These are phyloP conservation scores for Penicillium tannophilum DNA, from an alignment of 495 filamentous ascomycete genomes.

Conservation along the genomic window DNA sequence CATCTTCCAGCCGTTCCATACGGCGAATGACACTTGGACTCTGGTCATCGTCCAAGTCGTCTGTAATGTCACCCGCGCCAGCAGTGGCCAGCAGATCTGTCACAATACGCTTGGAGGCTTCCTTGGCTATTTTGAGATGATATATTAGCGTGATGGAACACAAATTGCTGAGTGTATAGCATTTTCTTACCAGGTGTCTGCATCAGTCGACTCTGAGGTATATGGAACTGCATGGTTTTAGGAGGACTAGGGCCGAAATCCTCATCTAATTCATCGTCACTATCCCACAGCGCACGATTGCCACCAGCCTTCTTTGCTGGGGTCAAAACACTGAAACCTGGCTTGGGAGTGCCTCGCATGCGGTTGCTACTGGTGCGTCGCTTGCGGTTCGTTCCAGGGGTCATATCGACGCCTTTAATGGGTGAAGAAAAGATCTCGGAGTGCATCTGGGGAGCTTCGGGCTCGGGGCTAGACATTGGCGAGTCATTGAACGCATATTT, in stretches of 20 bases:
- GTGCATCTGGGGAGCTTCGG: conserved; percentile 77
- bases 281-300: conserved; percentile 59
- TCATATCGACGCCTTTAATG: conserved; percentile 32
- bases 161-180: neutral
- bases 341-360: conserved; percentile 52
- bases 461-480: conserved; percentile 75
- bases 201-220: conserved; percentile 82
- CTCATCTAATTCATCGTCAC: conserved; percentile 61
- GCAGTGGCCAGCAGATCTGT: conserved; percentile 87
- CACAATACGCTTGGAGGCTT: conserved; percentile 91
- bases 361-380: conserved; percentile 38
- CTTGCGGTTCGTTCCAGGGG: conserved; percentile 41
- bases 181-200: conserved; percentile 78
- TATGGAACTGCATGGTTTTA: conserved; percentile 95
- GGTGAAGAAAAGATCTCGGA: conserved; percentile 87
- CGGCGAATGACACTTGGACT: conserved; percentile 77
- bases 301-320: conserved; percentile 46
- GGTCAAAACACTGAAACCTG: conserved; percentile 80
- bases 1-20: conserved; percentile 64
- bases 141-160: conserved; percentile 4
- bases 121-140: conserved; percentile 59
- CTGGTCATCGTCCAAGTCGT: conserved; percentile 50
- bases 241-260: conserved; percentile 79
- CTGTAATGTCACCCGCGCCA: conserved; percentile 50
- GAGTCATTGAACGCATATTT: conserved; percentile 49